Evolutionary conservation across 495 filamentous ascomycete genomes (phyloP), one percentile per base, ranked within the genome.

Genomic region (Aspergillus conjunctus): DNA sequence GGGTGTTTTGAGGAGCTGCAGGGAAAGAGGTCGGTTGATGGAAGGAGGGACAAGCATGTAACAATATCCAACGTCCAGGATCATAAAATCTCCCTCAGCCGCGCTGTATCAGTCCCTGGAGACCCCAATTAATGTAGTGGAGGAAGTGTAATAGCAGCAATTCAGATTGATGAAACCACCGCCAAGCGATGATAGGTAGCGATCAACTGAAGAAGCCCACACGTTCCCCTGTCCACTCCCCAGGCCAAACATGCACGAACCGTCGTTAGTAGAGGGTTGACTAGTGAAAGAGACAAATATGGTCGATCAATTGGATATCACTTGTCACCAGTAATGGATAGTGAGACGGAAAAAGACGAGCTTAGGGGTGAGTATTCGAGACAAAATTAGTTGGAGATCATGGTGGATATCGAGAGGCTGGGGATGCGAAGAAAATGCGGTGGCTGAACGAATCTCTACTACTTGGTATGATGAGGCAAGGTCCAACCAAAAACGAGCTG

Each of bases 391-490:
- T 30, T 11, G 26, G n/a, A 55, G 10, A 43, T 43, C 7, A 17
- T 12, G 7, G 11, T 10, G 41, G 22, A 54, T 54, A 45, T 60
- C 41, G 41, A 45, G 60, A 62, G 65, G 65, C 46, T 68, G 65
- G 63, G 62, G 57, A 58, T 60, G 57, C 52, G 31, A 56, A 12
- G 39, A 65, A 71, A 71, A 68, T 61, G 59, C 61, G 66, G 68
- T 68, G 68, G 68, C 68, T 71, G 68, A 65, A 68, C 66, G 33
- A 54, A 58, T 56, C 49, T 56, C 50, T 49, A 26, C 26, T 26
- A 26, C 34, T 43, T n/a, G n/a, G n/a, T n/a, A n/a, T n/a, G n/a
- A n/a, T n/a, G 59, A 64, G 65, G 60, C 61, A 58, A 63, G n/a
- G 61, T 59, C 22, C 46, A 32, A 66, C 10, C 9, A 8, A 17